Evolutionary conservation across 2,329 filamentous ascomycete genomes (phyloP).

Genomic region (Orbilia blumenaviensis): DNA sequence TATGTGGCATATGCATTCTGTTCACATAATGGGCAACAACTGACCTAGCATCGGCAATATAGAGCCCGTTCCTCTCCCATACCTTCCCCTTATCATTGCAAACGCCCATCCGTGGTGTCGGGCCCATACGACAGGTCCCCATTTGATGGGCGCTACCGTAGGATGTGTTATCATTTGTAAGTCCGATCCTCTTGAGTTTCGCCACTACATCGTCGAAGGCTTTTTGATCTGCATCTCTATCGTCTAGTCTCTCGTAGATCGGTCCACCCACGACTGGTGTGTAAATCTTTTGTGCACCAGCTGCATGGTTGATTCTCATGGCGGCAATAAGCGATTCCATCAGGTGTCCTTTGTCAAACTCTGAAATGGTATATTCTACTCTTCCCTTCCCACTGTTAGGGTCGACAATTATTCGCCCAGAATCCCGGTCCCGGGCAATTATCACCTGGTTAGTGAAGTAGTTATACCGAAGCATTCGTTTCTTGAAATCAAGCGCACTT

Average conservation of each 20-base stretch:
- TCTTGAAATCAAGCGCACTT: conserved; percentile 76
- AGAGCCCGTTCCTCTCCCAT: conserved; percentile 73
- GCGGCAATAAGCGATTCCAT: conserved; percentile 76
- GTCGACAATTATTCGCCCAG: conserved; percentile 78
- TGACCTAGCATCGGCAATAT: conserved; percentile 71
- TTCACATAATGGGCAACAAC: neutral
- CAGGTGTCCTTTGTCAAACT: conserved; percentile 76
- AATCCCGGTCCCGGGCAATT: conserved; percentile 77
- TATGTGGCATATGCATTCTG: neutral
- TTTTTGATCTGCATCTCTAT: conserved; percentile 54
- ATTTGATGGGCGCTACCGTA: conserved; percentile 82
- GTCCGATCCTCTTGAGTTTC: conserved; percentile 56
- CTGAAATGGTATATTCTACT: conserved; percentile 75
- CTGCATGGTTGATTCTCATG: conserved; percentile 79
- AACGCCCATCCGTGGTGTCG: conserved; percentile 65
- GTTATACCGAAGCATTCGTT: conserved; percentile 73
- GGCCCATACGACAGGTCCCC: conserved; percentile 78
- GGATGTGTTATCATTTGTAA: conserved; percentile 64
- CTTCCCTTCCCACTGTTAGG: conserved; percentile 71
- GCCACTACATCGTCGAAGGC: conserved; percentile 31
- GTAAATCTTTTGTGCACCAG: conserved; percentile 82
- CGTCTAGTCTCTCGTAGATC: conserved; percentile 67
- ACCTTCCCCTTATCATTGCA: conserved; percentile 70
- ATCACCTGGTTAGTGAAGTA: conserved; percentile 77
- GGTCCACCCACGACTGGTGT: conserved; percentile 70